A percentile compares a stretch with the other conserved stretches of the same genome.
Conservation (phyloP, 345 rosid genomes). For the Citrus trifoliata region DNA sequence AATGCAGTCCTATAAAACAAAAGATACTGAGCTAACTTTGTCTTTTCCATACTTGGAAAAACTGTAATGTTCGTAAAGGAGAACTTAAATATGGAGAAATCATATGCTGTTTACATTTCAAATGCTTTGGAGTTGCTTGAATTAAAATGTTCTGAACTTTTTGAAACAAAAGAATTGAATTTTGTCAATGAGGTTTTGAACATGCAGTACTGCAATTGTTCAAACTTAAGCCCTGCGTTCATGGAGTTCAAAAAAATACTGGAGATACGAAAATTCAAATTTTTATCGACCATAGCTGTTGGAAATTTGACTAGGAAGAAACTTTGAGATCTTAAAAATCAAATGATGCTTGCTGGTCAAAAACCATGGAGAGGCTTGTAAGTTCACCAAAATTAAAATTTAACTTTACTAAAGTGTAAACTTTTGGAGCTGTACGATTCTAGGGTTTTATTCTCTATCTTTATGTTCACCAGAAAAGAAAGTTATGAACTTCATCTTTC, state of each 20-base stretch:
- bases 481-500: neutral
- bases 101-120: neutral
- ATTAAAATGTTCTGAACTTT: neutral
- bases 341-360: neutral
- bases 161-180: neutral
- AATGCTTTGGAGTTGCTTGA: neutral
- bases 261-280: neutral
- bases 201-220: neutral
- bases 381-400: neutral
- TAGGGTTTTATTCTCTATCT: slow-evolving; percentile 2
- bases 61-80: neutral
- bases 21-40: neutral
- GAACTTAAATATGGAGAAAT: neutral
- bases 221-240: neutral
- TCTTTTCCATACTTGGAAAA: neutral
- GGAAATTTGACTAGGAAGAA: neutral
- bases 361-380: neutral
- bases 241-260: neutral
- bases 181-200: neutral
- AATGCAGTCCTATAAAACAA: neutral
- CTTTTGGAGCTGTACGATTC: neutral
- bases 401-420: neutral
- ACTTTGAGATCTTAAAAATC: neutral
- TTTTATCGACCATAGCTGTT: neutral
- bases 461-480: neutral